phyloP scores from a whole-genome alignment of 2,329 filamentous ascomycete genomes.

The Penicillium sp. region DNA sequence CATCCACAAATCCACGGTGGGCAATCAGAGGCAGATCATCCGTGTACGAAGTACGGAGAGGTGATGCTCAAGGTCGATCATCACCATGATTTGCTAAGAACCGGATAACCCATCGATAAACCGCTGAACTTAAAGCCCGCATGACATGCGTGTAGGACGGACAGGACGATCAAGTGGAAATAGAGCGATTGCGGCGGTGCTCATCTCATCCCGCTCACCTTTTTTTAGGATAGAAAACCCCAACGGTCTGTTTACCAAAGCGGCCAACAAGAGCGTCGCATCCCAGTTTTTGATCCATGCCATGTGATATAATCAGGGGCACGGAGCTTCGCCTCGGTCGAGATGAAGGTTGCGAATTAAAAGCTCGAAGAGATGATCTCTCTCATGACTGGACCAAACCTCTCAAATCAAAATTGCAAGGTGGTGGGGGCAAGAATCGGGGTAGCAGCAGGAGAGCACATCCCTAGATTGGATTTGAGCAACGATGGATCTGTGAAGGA shows the following conservation, averaged over 20 bases:
- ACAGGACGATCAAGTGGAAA: constrained; percentile 21
- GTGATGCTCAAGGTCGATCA: constrained; percentile 5
- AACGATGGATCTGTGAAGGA: constrained; percentile 14
- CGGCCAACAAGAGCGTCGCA: constrained; percentile 17
- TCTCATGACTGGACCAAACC: constrained; percentile 13
- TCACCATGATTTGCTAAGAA: constrained; percentile 23
- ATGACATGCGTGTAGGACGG: constrained; percentile 31
- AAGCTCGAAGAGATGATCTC: constrained; percentile 10
- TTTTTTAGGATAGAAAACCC: constrained; percentile 4
- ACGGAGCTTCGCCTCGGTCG: constrained; percentile 12
- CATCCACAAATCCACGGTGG: constrained; percentile 3
- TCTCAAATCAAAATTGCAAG: background rate
- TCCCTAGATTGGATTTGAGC: constrained; percentile 16
- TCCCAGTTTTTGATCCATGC: constrained; percentile 10
- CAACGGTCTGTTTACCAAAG: constrained; percentile 19
- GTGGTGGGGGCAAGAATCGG: background rate
- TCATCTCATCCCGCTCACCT: constrained; percentile 12
- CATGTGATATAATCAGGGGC: constrained; percentile 10
- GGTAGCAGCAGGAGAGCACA: constrained; percentile 8
- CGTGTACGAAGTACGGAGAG: constrained; percentile 4
- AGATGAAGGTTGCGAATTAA: constrained; percentile 12
- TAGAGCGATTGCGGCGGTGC: constrained; percentile 22
- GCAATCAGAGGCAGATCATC: constrained; percentile 21
- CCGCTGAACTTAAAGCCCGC: constrained; percentile 36
- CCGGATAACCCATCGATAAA: constrained; percentile 34